phyloP scores from a whole-genome alignment of 306 rosid genomes.

The Oxytropis ochrocephala region DNA sequence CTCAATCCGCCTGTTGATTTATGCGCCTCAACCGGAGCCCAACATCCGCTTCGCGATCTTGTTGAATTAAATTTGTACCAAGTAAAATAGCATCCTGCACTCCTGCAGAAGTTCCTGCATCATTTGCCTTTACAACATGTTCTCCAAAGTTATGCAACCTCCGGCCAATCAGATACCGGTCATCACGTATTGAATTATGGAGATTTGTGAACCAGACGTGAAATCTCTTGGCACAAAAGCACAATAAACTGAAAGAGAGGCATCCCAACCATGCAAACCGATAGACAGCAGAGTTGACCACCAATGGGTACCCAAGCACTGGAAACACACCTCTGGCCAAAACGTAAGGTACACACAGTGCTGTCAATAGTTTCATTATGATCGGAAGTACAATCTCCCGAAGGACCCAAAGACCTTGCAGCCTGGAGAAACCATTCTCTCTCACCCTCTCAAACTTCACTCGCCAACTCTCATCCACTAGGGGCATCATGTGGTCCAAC shows the following conservation, averaged over 20 bases:
- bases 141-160: slow-evolving; percentile 95
- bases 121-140: slow-evolving; percentile 32
- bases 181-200: slow-evolving; percentile 94
- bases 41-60: slow-evolving; percentile 53
- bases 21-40: slow-evolving; percentile 63
- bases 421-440: slow-evolving; percentile 94
- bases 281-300: slow-evolving; percentile 91
- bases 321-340: slow-evolving; percentile 94
- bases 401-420: slow-evolving; percentile 97
- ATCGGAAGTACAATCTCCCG: slow-evolving; percentile 91
- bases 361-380: slow-evolving; percentile 89
- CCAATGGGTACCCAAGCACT: slow-evolving; percentile 84
- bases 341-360: slow-evolving; percentile 86
- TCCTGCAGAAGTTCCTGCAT: slow-evolving; percentile 31
- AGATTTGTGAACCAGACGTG: slow-evolving; percentile 99
- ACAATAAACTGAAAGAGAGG: slow-evolving; percentile 71
- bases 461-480: slow-evolving; percentile 93
- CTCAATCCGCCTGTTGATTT: slow-evolving; percentile 35
- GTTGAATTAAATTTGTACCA: slow-evolving; percentile 29
- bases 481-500: slow-evolving; percentile 99
- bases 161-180: slow-evolving; percentile 88
- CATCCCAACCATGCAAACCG: slow-evolving; percentile 99
- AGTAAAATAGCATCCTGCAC: slow-evolving; percentile 26
- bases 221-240: slow-evolving; percentile 90
- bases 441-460: slow-evolving; percentile 91